Percentiles rank a stretch among this genome's conserved stretches.
These are phyloP conservation scores for Rhizophora apiculata DNA, from an alignment of 345 rosid genomes.

Conservation along the genomic window DNA sequence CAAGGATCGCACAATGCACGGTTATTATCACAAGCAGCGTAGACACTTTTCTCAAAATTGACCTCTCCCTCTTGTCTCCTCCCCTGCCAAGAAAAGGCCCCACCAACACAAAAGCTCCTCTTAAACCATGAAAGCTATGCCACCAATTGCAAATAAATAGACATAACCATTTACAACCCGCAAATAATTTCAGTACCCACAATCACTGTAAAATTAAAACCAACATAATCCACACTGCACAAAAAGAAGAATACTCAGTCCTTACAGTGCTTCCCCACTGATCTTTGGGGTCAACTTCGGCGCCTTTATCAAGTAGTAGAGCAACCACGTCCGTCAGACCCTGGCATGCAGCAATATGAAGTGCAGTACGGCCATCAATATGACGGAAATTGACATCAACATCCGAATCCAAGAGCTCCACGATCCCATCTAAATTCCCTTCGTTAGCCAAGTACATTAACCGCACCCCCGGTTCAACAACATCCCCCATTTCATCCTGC, in stretches of 20 bases:
- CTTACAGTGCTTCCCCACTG: slow-evolving; percentile 98
- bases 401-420: slow-evolving; percentile 61
- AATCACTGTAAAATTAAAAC: neutral
- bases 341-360: slow-evolving; percentile 89
- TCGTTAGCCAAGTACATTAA: slow-evolving; percentile 72
- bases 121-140: too few species aligned
- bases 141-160: neutral
- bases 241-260: neutral
- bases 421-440: slow-evolving; percentile 69
- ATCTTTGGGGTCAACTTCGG: slow-evolving; percentile 59
- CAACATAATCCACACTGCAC: neutral
- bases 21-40: neutral
- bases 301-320: slow-evolving; percentile 56
- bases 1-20: too few species aligned
- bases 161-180: neutral
- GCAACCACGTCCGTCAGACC: slow-evolving; percentile 57
- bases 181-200: neutral
- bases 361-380: slow-evolving; percentile 76
- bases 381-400: slow-evolving; percentile 74
- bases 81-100: too few species aligned
- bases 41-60: neutral
- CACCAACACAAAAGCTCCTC: too few species aligned
- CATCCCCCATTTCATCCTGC: slow-evolving; percentile 38
- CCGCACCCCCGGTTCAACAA: slow-evolving; percentile 55
- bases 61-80: too few species aligned